Conservation (phyloP, 352 stramenopile species). For the Globisporangium uncinulatum region DNA sequence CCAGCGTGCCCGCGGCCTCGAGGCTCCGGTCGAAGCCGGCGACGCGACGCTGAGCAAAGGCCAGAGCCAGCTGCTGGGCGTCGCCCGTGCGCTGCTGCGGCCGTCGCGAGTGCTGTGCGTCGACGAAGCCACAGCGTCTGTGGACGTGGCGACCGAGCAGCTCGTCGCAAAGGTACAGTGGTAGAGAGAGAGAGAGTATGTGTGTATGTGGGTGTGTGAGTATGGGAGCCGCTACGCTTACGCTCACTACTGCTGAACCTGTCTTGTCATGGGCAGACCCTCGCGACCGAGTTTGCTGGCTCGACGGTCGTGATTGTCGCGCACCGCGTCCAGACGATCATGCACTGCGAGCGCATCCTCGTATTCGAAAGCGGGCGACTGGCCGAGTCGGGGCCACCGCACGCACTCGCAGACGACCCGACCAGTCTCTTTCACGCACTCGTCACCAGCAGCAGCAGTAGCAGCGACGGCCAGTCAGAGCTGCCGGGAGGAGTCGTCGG, state of each 20-base stretch:
- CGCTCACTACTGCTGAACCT: background rate
- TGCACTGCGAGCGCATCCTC: constrained; percentile 88
- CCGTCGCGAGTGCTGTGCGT: constrained; percentile 92
- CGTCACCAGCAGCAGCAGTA: constrained; percentile 11
- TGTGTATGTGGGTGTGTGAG: background rate
- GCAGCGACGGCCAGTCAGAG: background rate
- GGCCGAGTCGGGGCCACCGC: constrained; percentile 42
- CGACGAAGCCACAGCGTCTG: constrained; percentile 86
- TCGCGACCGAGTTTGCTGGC: constrained; percentile 89
- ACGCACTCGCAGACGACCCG: constrained; percentile 24
- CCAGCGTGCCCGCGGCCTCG: constrained; percentile 37
- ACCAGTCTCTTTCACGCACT: constrained; percentile 41
- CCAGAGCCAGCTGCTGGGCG: constrained; percentile 69
- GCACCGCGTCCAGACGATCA: constrained; percentile 95
- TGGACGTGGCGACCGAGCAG: constrained; percentile 88
- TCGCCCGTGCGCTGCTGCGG: constrained; percentile 76
- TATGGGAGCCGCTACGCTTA: background rate
- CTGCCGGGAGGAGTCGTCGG: background rate
- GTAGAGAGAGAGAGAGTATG: background rate
- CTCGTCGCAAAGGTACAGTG: constrained; percentile 56
- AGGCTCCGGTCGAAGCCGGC: constrained; percentile 35
- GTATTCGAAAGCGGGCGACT: constrained; percentile 55
- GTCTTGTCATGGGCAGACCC: constrained; percentile 41
- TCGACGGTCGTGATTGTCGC: constrained; percentile 97
- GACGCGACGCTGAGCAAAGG: constrained; percentile 66